phyloP scores from a whole-genome alignment of 106 monocot species.

The Dactylorhiza incarnata region DNA sequence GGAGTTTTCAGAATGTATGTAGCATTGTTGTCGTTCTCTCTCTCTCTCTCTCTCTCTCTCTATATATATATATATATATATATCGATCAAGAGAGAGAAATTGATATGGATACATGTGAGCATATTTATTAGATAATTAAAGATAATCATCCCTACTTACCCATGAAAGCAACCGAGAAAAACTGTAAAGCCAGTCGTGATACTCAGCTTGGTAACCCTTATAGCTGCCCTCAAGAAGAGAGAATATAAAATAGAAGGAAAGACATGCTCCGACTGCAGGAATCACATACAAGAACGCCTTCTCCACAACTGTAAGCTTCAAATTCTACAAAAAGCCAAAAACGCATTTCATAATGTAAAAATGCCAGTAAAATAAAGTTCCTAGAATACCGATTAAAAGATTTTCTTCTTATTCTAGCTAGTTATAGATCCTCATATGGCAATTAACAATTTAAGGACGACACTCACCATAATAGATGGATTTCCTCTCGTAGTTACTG shows the following conservation, averaged over 20 bases:
- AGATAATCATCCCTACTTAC: constrained; percentile 27
- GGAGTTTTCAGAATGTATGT: no score
- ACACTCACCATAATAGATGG: not conserved
- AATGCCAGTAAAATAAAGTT: not conserved
- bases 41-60: no score
- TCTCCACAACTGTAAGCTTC: constrained; percentile 17
- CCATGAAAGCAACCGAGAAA: constrained; percentile 62
- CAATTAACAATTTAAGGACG: not conserved
- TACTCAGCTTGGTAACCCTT: constrained; percentile 28
- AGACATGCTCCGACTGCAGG: constrained; percentile 45
- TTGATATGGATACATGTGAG: no score
- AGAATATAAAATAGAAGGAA: constrained; percentile 37
- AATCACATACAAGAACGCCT: constrained; percentile 32
- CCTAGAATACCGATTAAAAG: not conserved
- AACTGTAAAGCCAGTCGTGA: constrained; percentile 51
- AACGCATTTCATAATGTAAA: not conserved
- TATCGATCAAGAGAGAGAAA: not conserved
- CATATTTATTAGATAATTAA: not conserved
- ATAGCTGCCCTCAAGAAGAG: constrained; percentile 30
- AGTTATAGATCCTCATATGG: no score
- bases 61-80: not conserved
- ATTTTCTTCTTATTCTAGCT: not conserved
- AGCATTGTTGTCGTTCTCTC: no score
- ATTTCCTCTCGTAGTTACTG: constrained; percentile 1
- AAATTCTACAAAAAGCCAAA: constrained; percentile 7